phyloP scores from a whole-genome alignment of 2,329 filamentous ascomycete species.

The Paracoccidioides brasiliensis region DNA sequence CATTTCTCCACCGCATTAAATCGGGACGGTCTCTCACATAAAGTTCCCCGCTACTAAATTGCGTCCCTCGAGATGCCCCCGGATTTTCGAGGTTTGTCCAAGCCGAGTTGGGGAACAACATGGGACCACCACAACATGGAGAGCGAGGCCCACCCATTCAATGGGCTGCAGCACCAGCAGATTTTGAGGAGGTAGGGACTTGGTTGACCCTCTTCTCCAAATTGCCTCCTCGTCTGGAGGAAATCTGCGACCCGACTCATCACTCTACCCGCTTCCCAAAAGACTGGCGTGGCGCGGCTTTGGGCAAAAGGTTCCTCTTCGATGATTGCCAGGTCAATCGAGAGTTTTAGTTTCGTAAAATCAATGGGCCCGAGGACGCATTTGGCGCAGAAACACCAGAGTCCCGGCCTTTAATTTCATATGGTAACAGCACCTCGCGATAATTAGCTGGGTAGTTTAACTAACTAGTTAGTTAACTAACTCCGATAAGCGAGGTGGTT shows the following conservation, averaged over 20 bases:
- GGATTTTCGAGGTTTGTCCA: not conserved
- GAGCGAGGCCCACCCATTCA: too few species aligned
- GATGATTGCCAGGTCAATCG: not conserved
- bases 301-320: not conserved
- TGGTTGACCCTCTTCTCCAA: too few species aligned
- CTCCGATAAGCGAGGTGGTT: too few species aligned
- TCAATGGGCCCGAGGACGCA: not conserved
- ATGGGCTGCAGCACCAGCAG: not conserved
- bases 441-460: too few species aligned
- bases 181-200: not conserved
- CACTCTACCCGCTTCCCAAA: not conserved
- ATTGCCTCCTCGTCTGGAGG: not conserved
- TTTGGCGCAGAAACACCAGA: not conserved
- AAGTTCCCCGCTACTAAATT: not conserved
- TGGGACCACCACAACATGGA: too few species aligned
- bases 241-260: not conserved
- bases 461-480: too few species aligned
- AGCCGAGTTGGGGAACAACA: too few species aligned
- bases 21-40: too few species aligned
- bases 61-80: not conserved
- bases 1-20: too few species aligned
- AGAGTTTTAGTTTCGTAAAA: not conserved
- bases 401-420: too few species aligned
- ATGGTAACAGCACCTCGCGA: too few species aligned
- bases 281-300: too few species aligned